Base-by-base conservation (phyloP, 192 early-diverging fungal species). In the Entomortierella parvispora region DNA sequence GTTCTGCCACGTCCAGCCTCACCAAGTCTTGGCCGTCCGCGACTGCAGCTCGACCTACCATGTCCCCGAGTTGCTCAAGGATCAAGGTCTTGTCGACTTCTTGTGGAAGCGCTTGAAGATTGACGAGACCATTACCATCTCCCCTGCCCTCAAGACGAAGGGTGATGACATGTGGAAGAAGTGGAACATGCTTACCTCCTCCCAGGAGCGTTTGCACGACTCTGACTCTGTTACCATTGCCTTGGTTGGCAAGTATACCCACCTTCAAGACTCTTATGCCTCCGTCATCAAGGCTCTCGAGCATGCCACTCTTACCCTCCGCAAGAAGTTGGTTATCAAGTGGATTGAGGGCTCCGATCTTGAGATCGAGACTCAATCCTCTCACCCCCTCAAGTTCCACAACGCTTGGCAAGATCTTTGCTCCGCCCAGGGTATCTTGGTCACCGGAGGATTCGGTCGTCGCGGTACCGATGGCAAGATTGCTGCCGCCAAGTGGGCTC, bases 401-500 rank as follows among this genome's bases (percentile, higher is more conserved):
- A 93, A 97, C 67, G 93, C 96, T 7, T 98, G 96, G 97, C 90
- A 93, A 79, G 85, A 89, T n/a, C 78, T 99, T 47, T 92, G 93
- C 80, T 81, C 84, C 2, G 94, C 96, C 42, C 77, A 92, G 68
- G 97, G 96, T 42, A 94, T 99, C 55, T 85, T 99, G 34, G 95
- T 99, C 28, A 95, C 97, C 23, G 97, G 96, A 68, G 97, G 97
- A 15, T 99, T 99, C 77, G 96, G 96, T 64, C 84, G 86, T 28
- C 93, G 96, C 62, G 97, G 96, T 71, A 94, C 92, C 45, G 97
- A 99, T 71, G 97, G 97, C 60, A 99, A 91, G 87, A 86, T 99
- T 20, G 83, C 91, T 29, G 96, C 97, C 8, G 91, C 92, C 71
- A 96, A 95, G 65, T 97, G 93, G 91, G 97, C 97, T 44, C 93